Evolutionary conservation across 371 early-diverging fungal genomes (phyloP), one percentile per base, ranked within the genome.

Genomic region (Mortierella sp.): DNA sequence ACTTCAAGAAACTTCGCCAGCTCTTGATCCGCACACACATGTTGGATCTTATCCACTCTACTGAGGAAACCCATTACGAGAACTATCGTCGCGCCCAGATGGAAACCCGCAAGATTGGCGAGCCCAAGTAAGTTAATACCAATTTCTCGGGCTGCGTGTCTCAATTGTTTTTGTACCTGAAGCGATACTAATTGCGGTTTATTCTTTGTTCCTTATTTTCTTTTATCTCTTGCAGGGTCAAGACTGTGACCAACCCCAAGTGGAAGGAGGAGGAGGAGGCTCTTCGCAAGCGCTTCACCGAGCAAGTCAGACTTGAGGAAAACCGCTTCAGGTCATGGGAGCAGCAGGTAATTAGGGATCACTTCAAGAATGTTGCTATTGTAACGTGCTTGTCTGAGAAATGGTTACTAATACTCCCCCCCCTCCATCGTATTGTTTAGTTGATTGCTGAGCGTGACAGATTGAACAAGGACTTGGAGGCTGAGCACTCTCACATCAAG

Each of bases 311-410:
- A 74, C 80, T 93, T 79, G 98, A 99, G 89, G 99, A 99, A 91
- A 93, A 94, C 88, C 90, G 98, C 65, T 99, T 99, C 94, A 94
- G 98, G 83, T 94, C 96, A 87, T 99, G 99, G 99, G 99, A 98
- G 89, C 97, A 97, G 86, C 96, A 94, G 91, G 96, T 96, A 90
- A 38, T 38, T 1, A 50, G 16, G 11, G 14, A 50, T 50, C 60
- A 74, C 14, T 19, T 31, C 26, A 34, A 19, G 0, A 72, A n/a
- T 13, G 13, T 13, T 48, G 42, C 70, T 45, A 9, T 72, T 76
- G 70, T 11, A 28, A 28, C 6, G 28, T 60, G 28, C 0, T 60
- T 13, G 3, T 13, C 60, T 60, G 60, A 28, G 3, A 38, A 63
- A 16, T 19, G 34, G 19, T 6, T 24, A 19, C 24, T 42, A 19